Percentiles rank a stretch among this genome's conserved stretches.
phyloP scores from a whole-genome alignment of 208 protist genomes.

The Acanthamoeba sp. region DNA sequence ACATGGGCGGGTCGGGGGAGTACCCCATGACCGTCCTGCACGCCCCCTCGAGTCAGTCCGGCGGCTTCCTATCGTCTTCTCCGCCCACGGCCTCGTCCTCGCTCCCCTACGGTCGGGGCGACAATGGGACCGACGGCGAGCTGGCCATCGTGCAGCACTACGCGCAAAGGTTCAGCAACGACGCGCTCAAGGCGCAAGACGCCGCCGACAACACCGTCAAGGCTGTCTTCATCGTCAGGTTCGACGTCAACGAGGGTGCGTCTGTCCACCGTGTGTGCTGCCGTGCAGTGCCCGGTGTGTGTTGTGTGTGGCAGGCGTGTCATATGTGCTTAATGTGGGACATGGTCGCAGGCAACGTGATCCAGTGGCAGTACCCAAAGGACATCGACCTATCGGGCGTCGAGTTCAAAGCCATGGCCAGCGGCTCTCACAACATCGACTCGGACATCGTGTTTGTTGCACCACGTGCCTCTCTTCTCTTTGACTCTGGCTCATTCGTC shows the following conservation, averaged over 20 bases:
- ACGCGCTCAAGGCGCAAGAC: not conserved
- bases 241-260: slow-evolving; percentile 45
- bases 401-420: slow-evolving; percentile 75
- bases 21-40: slow-evolving; percentile 26
- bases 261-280: not conserved
- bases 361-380: slow-evolving; percentile 58
- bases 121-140: not conserved
- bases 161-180: not conserved
- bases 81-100: not conserved
- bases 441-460: slow-evolving; percentile 20
- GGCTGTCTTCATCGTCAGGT: slow-evolving; percentile 37
- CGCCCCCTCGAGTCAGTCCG: not conserved
- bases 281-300: too few relatives aligned
- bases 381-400: slow-evolving; percentile 56
- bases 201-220: slow-evolving; percentile 13
- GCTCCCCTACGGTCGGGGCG: not conserved
- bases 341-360: slow-evolving; percentile 14
- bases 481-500: not conserved
- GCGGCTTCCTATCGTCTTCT: not conserved
- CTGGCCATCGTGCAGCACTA: slow-evolving; percentile 60
- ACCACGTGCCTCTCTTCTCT: too few relatives aligned
- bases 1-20: not conserved
- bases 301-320: not conserved
- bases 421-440: slow-evolving; percentile 35
- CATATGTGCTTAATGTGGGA: not conserved